phyloP scores from a whole-genome alignment of 2,329 filamentous ascomycete genomes.

The Cladobotryum mycophilum region DNA sequence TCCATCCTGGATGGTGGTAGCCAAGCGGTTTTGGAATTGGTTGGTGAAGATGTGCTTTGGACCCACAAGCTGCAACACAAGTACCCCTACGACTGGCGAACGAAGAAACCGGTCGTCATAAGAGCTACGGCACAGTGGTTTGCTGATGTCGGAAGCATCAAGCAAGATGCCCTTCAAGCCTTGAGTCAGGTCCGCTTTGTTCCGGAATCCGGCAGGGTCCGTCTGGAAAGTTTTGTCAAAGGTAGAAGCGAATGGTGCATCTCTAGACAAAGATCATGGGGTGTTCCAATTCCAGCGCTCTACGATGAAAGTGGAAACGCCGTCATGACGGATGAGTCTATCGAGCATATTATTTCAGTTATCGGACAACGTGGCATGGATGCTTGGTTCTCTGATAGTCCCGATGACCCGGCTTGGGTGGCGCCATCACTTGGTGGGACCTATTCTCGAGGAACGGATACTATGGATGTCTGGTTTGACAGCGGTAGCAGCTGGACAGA shows the following conservation, averaged over 20 bases:
- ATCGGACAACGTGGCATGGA: conserved; percentile 76
- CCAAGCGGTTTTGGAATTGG: conserved; percentile 60
- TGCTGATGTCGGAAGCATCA: conserved; percentile 81
- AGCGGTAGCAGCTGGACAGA: conserved; percentile 89
- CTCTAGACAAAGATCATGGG: conserved; percentile 91
- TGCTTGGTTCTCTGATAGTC: conserved; percentile 85
- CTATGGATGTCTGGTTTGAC: conserved; percentile 99
- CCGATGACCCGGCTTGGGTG: conserved; percentile 73
- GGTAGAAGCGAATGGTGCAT: conserved; percentile 96
- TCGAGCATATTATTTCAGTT: conserved; percentile 76
- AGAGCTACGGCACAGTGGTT: conserved; percentile 97
- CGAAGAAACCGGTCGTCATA: conserved; percentile 85
- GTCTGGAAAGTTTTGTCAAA: conserved; percentile 79
- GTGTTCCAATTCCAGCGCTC: conserved; percentile 88
- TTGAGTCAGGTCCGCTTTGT: conserved; percentile 71
- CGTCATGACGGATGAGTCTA: conserved; percentile 70
- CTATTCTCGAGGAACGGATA: conserved; percentile 77
- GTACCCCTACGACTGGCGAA: conserved; percentile 97
- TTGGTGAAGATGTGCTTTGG: conserved; percentile 60
- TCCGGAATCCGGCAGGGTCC: conserved; percentile 64
- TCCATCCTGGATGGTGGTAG: conserved; percentile 66
- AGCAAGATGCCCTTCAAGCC: conserved; percentile 62
- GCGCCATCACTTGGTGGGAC: conserved; percentile 53
- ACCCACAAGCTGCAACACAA: conserved; percentile 76
- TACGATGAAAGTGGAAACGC: conserved; percentile 69